Base-by-base conservation (phyloP, 768 basidiomycete species). In the Mycena leptocephala region DNA sequence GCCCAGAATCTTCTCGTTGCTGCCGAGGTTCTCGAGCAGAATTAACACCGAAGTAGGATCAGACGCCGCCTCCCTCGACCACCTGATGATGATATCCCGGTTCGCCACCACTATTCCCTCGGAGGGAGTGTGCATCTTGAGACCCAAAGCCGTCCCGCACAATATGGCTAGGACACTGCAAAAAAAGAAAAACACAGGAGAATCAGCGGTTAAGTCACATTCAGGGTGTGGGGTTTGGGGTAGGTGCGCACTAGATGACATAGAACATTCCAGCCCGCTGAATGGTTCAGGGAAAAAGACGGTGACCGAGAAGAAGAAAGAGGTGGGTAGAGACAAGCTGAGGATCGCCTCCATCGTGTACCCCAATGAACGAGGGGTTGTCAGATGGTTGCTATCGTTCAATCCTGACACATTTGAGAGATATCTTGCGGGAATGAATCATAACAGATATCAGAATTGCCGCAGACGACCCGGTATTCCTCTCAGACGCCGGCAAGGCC, bases 191-290 rank as follows among this genome's bases (percentile, higher is more conserved):
- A 30, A 61, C 37, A 61, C 22, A 61, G 35, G 30, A 32, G 64
- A 48, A 32, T 64, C 6, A 64, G 43, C 14, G 41, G 3, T 14
- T 1, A n/a, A 61, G 26, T 32, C 55, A 5, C 13, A 9, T 59
- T n/a, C 48, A 51, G 30, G 30, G 24, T 22, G n/a, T n/a, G 30
- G n/a, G 22, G 59, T 16, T 3, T n/a, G 16, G 20, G 53, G 10
- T 7, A 24, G 2, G n/a, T 18, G 14, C 73, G 66, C 46, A 74
- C 73, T 62, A 74, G 30, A 69, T 39, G 48, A 63, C 65, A 69
- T 68, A 56, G 35, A 74, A 68, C 73, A 74, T 74, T 74, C 73
- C 73, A 74, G 73, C 73, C 66, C 37, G 66, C 73, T 74, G 73
- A 63, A 69, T 11, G n/a, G 32, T 41, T 22, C 1, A 64, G 48